These are phyloP conservation scores for Colletotrichum tropicicola DNA, from an alignment of 2,329 filamentous ascomycete species.

Conservation along the genomic window DNA sequence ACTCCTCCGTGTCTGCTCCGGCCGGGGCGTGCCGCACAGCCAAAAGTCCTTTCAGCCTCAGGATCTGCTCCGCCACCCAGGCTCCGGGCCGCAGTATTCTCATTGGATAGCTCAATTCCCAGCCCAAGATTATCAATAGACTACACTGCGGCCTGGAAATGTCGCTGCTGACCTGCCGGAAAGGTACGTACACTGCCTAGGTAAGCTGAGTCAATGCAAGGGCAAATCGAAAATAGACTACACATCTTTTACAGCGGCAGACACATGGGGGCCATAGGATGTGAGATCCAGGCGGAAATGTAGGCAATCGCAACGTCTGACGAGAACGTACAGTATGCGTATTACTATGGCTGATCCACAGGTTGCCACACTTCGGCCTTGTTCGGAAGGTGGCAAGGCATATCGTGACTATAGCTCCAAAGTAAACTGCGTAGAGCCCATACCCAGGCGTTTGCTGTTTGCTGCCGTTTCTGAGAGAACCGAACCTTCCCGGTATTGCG, in stretches of 20 bases:
- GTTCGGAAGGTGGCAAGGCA: not conserved
- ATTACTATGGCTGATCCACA: not conserved
- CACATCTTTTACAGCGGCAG: too few species aligned
- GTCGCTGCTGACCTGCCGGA: too few species aligned
- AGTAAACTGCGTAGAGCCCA: not conserved
- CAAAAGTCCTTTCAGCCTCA: not conserved
- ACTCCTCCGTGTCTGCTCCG: not conserved
- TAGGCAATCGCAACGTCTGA: not conserved
- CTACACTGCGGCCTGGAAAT: too few species aligned
- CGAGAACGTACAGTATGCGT: not conserved
- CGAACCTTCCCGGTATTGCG: not conserved
- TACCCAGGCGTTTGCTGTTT: not conserved
- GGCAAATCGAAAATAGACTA: too few species aligned
- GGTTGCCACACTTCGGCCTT: constrained; percentile 1
- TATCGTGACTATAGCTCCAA: not conserved
- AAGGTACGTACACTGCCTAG: too few species aligned
- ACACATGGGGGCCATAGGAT: not conserved
- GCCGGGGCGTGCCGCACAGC: not conserved
- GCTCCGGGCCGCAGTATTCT: too few species aligned
- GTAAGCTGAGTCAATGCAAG: too few species aligned
- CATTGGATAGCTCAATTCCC: not conserved
- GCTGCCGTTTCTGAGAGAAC: not conserved
- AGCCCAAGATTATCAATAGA: too few species aligned
- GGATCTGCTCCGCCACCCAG: not conserved
- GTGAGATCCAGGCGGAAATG: not conserved